These are phyloP conservation scores for Russula virescens DNA, from an alignment of 768 basidiomycete species.

Conservation along the genomic window DNA sequence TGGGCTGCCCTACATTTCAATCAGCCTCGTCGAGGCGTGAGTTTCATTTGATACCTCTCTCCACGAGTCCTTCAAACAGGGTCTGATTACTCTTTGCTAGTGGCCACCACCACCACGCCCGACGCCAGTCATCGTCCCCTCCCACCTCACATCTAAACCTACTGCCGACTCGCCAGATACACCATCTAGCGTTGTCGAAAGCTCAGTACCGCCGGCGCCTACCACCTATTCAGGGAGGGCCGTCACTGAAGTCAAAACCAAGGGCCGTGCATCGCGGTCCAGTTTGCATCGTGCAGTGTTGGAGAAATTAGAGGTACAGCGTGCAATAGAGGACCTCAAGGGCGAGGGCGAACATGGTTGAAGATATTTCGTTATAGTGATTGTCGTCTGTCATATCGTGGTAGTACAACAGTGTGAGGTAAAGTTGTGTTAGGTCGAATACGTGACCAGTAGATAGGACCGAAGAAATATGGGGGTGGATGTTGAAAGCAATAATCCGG, in stretches of 20 bases:
- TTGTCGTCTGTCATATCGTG: neutral
- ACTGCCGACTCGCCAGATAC: neutral
- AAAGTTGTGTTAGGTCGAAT: too few species aligned
- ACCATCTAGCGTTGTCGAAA: neutral
- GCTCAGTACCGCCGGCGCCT: conserved; percentile 1
- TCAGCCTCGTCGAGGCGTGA: conserved; percentile 72
- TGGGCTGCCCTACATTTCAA: conserved; percentile 89
- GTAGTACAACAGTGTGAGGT: neutral
- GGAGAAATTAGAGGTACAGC: conserved; percentile 69
- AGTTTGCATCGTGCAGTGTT: conserved; percentile 70
- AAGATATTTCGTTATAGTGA: neutral
- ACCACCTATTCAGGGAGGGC: conserved; percentile 12
- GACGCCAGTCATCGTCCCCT: conserved; percentile 73
- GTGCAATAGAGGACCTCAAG: conserved; percentile 51
- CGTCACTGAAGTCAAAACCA: conserved; percentile 24
- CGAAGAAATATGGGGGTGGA: too few species aligned
- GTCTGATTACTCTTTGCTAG: conserved; percentile 33
- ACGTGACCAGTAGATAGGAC: too few species aligned
- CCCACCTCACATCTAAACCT: conserved; percentile 44
- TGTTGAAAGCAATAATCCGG: too few species aligned
- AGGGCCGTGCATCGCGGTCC: conserved; percentile 35
- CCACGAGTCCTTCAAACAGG: neutral
- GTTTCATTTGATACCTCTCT: conserved; percentile 29
- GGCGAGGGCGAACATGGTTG: conserved; percentile 13
- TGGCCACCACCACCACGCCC: conserved; percentile 81